Evolutionary conservation across 176 grass and related monocot genomes (phyloP).

Genomic region (Lolium multiflorum): DNA sequence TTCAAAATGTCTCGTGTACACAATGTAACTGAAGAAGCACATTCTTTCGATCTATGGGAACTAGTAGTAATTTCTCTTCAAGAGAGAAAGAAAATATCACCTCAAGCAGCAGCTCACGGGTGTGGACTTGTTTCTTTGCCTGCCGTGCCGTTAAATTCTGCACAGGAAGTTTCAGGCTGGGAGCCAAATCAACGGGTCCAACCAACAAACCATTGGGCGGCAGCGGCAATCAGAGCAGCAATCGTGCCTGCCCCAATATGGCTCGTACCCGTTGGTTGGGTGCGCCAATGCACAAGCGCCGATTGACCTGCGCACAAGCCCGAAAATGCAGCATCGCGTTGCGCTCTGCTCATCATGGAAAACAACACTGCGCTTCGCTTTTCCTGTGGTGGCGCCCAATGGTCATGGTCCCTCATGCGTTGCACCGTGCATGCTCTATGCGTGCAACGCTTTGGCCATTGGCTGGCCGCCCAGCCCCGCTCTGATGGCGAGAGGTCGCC

Average conservation of each 20-base stretch:
- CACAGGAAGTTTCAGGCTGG: neutral
- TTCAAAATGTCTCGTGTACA: neutral
- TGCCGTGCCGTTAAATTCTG: neutral
- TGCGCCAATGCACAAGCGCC: neutral
- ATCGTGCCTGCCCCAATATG: neutral
- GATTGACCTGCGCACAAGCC: conserved; percentile 24
- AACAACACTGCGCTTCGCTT: neutral
- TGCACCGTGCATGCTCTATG: conserved; percentile 5
- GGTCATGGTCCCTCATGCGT: conserved; percentile 34
- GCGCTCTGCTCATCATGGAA: neutral
- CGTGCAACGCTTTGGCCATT: conserved; percentile 10
- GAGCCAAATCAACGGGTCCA: conserved; percentile 20
- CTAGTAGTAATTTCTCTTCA: neutral
- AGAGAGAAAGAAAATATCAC: neutral
- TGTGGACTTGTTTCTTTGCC: neutral
- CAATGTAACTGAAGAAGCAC: no score
- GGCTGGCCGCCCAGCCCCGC: neutral
- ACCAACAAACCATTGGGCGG: neutral
- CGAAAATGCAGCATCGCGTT: no score
- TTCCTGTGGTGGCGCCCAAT: neutral
- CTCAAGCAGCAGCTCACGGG: neutral
- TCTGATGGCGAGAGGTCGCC: neutral
- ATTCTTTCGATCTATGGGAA: no score
- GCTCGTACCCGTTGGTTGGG: conserved; percentile 3
- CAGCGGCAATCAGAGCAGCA: neutral